Conservation (phyloP, 768 basidiomycete genomes). For the Agaricus blazei region DNA sequence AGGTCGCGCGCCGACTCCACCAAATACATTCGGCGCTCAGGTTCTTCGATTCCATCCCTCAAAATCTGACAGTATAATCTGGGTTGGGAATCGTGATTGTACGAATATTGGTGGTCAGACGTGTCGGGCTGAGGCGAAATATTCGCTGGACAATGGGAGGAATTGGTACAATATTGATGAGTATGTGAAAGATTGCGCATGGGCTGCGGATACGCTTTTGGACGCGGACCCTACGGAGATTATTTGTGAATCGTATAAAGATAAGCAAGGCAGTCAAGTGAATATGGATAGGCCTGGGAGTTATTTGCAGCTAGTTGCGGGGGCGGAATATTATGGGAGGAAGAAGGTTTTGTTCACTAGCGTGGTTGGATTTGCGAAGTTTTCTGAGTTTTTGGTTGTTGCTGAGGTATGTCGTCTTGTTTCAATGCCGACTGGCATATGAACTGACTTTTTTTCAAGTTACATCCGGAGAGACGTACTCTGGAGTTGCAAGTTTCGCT, state of each 20-base stretch:
- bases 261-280: constrained; percentile 78
- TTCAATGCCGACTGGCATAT: constrained; percentile 2
- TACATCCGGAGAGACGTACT: constrained; percentile 46
- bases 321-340: constrained; percentile 63
- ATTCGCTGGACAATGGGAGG: constrained; percentile 73
- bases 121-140: constrained; percentile 75
- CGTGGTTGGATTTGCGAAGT: constrained; percentile 94
- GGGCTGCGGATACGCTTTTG: constrained; percentile 79
- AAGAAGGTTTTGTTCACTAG: constrained; percentile 78
- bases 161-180: constrained; percentile 72
- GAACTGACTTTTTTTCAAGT: constrained; percentile 25
- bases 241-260: constrained; percentile 82
- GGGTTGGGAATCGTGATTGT: constrained; percentile 79
- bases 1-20: constrained; percentile 54
- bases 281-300: constrained; percentile 44
- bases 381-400: constrained; percentile 93
- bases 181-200: constrained; percentile 89
- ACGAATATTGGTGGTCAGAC: constrained; percentile 25
- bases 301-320: constrained; percentile 75
- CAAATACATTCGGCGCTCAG: constrained; percentile 74
- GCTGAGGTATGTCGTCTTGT: constrained; percentile 65
- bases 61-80: constrained; percentile 77
- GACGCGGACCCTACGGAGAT: constrained; percentile 84
- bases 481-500: constrained; percentile 90
- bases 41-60: constrained; percentile 84